These are phyloP conservation scores for Vigna radiata DNA, from an alignment of 306 rosid species.

Conservation along the genomic window DNA sequence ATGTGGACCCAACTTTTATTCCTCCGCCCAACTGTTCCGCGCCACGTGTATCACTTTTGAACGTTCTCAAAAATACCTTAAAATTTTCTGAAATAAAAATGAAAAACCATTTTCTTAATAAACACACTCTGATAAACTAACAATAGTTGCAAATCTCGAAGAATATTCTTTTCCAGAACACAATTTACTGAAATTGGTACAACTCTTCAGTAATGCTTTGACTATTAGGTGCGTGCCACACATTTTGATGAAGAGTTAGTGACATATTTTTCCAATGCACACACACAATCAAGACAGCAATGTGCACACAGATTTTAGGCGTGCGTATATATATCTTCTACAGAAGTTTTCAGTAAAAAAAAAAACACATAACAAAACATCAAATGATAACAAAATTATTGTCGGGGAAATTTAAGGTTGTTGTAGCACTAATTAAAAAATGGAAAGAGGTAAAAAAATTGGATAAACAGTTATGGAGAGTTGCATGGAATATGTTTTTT, in stretches of 20 bases:
- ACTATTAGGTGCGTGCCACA: not conserved
- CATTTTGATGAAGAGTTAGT: not conserved
- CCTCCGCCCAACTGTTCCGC: no score
- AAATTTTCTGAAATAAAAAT: no score
- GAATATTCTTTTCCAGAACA: not conserved
- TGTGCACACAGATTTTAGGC: not conserved
- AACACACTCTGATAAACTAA: not conserved
- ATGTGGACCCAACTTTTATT: not conserved
- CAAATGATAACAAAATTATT: no score
- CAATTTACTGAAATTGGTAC: not conserved
- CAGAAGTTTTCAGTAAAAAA: not conserved
- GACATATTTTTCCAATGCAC: not conserved
- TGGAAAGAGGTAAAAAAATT: constrained; percentile 10
- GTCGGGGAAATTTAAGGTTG: not conserved
- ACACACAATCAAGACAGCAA: constrained; percentile 14
- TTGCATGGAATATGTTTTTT: not conserved
- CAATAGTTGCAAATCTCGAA: not conserved
- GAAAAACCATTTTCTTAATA: not conserved
- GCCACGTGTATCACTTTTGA: no score
- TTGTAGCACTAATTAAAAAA: not conserved
- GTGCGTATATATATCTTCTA: not conserved
- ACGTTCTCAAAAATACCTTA: no score
- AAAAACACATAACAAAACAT: no score
- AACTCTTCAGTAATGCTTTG: not conserved
- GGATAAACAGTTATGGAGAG: not conserved